A percentile compares a stretch with the other conserved stretches of the same genome.
These are phyloP conservation scores for Iris pallida DNA, from an alignment of 116 monocot genomes.

Conservation along the genomic window DNA sequence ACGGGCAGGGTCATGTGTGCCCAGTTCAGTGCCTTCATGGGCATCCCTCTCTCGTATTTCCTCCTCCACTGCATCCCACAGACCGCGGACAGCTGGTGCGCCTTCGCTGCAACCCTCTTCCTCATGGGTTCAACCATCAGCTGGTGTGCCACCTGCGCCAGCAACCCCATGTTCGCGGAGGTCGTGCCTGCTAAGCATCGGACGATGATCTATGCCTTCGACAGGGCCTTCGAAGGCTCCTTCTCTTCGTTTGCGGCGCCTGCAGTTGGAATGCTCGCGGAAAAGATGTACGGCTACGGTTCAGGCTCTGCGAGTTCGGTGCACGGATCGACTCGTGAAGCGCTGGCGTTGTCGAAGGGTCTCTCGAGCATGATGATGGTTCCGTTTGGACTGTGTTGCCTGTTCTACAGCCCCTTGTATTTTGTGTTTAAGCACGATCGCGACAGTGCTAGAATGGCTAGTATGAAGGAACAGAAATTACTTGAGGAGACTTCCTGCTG, in stretches of 20 bases:
- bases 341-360: constrained; percentile 79
- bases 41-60: constrained; percentile 78
- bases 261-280: constrained; percentile 65
- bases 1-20: constrained; percentile 79
- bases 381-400: constrained; percentile 63
- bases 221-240: constrained; percentile 81
- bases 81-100: constrained; percentile 33
- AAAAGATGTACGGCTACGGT: constrained; percentile 79
- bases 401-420: constrained; percentile 76
- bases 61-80: constrained; percentile 64
- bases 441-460: constrained; percentile 30
- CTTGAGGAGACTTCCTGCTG: background rate
- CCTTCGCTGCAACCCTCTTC: constrained; percentile 60
- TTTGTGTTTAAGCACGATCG: constrained; percentile 52
- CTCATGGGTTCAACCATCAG: constrained; percentile 89
- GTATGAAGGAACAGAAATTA: constrained; percentile 39
- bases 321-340: constrained; percentile 47
- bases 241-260: constrained; percentile 92
- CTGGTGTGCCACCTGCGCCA: constrained; percentile 85
- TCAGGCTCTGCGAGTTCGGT: constrained; percentile 23
- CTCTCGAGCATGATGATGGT: constrained; percentile 58
- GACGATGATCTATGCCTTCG: constrained; percentile 94
- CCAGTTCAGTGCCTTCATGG: constrained; percentile 92
- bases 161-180: constrained; percentile 95
- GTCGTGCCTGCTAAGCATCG: constrained; percentile 77